phyloP scores from a whole-genome alignment of 1,284 basidiomycete species.

The Leccinum solheimii region DNA sequence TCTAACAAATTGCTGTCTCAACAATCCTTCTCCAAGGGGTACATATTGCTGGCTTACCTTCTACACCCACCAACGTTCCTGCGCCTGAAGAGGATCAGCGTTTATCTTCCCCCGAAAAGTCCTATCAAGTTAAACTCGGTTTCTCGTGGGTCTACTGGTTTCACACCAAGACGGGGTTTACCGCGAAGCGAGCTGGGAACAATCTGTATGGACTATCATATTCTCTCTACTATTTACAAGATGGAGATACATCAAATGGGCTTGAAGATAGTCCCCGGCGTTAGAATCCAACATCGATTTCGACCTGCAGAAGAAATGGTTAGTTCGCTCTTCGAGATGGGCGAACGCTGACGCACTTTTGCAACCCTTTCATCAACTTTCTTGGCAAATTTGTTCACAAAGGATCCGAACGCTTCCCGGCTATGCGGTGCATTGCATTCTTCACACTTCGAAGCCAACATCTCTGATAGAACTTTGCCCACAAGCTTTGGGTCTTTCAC shows the following conservation, averaged over 20 bases:
- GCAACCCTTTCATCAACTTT: slow-evolving; percentile 9
- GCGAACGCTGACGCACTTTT: slow-evolving; percentile 3
- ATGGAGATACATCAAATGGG: slow-evolving; percentile 2
- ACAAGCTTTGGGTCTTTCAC: slow-evolving; percentile 12
- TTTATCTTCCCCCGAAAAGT: slow-evolving; percentile 64
- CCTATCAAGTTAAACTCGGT: slow-evolving; percentile 63
- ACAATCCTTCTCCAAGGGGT: slow-evolving; percentile 9
- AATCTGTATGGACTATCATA: not conserved
- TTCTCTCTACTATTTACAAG: slow-evolving; percentile 12
- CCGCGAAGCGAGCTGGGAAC: slow-evolving; percentile 42
- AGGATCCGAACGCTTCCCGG: slow-evolving; percentile 8
- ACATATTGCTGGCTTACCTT: slow-evolving; percentile 29
- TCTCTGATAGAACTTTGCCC: not conserved
- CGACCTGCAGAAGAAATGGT: slow-evolving; percentile 1
- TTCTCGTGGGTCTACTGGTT: slow-evolving; percentile 23
- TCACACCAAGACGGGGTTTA: slow-evolving; percentile 37
- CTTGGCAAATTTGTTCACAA: slow-evolving; percentile 11
- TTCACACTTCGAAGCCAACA: slow-evolving; percentile 10
- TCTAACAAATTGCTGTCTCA: slow-evolving; percentile 23
- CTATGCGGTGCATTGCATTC: not conserved
- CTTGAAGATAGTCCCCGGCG: not conserved
- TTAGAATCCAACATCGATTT: slow-evolving; percentile 13
- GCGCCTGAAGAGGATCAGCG: slow-evolving; percentile 34
- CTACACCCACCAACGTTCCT: slow-evolving; percentile 25
- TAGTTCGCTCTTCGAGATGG: not conserved